Percentiles rank a stretch among this genome's conserved stretches.
These are phyloP conservation scores for Choiromyces venosus DNA, from an alignment of 495 filamentous ascomycete species.

Conservation along the genomic window DNA sequence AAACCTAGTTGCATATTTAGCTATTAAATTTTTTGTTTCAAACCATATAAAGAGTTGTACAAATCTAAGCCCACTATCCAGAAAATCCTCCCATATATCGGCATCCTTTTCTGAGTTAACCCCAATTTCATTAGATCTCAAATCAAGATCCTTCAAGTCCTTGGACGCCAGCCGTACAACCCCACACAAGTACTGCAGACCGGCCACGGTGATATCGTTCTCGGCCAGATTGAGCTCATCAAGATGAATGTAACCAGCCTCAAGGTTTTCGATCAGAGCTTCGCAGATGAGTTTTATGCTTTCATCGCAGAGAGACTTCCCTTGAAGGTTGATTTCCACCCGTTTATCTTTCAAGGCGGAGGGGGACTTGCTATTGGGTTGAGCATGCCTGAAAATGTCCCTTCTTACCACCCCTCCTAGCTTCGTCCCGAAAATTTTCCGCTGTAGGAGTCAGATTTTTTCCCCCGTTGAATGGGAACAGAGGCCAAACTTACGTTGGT, in stretches of 20 bases:
- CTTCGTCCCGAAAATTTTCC: slow-evolving; percentile 35
- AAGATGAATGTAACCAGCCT: slow-evolving; percentile 31
- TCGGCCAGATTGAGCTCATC: slow-evolving; percentile 37
- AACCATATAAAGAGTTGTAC: slow-evolving; percentile 18
- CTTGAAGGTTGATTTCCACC: slow-evolving; percentile 36
- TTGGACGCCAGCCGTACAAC: slow-evolving; percentile 25
- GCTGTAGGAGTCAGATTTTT: slow-evolving; percentile 8
- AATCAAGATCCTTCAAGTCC: slow-evolving; percentile 37
- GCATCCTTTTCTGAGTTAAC: slow-evolving; percentile 30
- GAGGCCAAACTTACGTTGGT: slow-evolving; percentile 21
- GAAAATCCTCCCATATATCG: slow-evolving; percentile 31
- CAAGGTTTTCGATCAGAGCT: slow-evolving; percentile 25
- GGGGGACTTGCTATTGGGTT: slow-evolving; percentile 13
- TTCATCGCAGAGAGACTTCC: slow-evolving; percentile 37
- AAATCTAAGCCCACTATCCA: slow-evolving; percentile 29
- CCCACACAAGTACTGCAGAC: slow-evolving; percentile 21
- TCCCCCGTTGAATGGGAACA: no score
- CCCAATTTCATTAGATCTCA: slow-evolving; percentile 28
- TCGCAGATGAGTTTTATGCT: slow-evolving; percentile 34
- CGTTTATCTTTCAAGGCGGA: slow-evolving; percentile 26
- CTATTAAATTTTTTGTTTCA: neutral
- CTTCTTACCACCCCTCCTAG: slow-evolving; percentile 35
- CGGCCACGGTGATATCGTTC: slow-evolving; percentile 29
- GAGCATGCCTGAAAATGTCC: slow-evolving; percentile 32
- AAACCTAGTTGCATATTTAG: slow-evolving; percentile 31